phyloP scores from a whole-genome alignment of 768 basidiomycete species.

The Multifurca ochricompacta region DNA sequence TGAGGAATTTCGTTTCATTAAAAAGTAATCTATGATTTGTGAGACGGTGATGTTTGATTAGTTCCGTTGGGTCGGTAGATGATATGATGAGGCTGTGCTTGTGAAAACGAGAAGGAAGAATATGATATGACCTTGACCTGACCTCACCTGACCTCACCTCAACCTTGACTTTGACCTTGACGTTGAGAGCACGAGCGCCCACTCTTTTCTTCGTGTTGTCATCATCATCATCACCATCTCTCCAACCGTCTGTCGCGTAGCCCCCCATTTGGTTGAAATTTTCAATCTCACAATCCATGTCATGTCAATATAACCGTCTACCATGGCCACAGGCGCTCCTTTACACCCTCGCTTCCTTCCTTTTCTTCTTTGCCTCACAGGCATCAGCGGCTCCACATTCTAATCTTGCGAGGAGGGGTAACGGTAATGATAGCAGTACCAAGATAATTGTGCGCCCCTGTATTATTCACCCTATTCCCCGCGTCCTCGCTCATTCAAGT shows the following conservation, averaged over 20 bases:
- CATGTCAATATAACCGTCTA: constrained; percentile 1
- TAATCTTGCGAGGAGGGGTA: not conserved
- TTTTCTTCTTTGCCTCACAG: not conserved
- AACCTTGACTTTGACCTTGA: no score
- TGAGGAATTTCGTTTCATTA: not conserved
- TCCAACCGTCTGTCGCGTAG: not conserved
- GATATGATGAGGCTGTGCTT: no score
- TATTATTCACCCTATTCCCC: not conserved
- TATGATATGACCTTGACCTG: not conserved
- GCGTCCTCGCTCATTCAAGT: not conserved
- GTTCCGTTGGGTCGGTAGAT: no score
- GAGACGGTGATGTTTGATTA: not conserved
- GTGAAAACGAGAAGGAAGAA: not conserved
- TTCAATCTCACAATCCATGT: constrained; percentile 3
- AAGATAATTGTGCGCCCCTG: constrained; percentile 2
- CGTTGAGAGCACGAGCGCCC: constrained; percentile 4
- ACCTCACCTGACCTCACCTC: no score
- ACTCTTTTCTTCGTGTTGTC: not conserved
- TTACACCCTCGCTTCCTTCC: not conserved
- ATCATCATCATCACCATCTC: not conserved
- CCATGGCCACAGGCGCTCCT: not conserved
- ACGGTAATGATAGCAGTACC: not conserved
- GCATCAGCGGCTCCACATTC: constrained; percentile 12
- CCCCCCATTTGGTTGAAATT: not conserved
- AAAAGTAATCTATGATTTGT: constrained; percentile 6